These are phyloP conservation scores for Cyclotella kingstonii DNA, from an alignment of 108 stramenopile genomes.

Conservation along the genomic window DNA sequence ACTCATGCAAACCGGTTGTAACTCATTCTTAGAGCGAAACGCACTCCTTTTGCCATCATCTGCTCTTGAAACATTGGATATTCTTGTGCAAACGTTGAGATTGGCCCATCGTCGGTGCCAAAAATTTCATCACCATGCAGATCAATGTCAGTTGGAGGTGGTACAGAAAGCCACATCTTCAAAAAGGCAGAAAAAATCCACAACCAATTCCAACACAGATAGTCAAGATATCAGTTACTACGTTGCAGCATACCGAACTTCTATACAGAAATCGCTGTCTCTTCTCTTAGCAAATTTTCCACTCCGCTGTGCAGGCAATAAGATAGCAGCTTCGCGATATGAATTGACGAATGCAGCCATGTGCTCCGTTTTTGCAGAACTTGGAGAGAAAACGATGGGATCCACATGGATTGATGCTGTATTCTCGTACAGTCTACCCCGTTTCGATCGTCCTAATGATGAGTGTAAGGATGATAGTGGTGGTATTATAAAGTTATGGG, in stretches of 20 bases:
- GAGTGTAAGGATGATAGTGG: background rate
- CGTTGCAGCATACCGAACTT: slow-evolving; percentile 13
- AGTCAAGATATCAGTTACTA: slow-evolving; percentile 15
- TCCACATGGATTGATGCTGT: slow-evolving; percentile 32
- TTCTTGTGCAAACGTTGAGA: slow-evolving; percentile 21
- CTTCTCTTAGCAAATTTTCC: slow-evolving; percentile 38
- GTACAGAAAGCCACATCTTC: background rate
- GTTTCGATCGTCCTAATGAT: slow-evolving; percentile 9
- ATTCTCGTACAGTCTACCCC: slow-evolving; percentile 43
- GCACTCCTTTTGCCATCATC: slow-evolving; percentile 20
- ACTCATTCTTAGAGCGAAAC: slow-evolving; percentile 9
- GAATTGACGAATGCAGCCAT: slow-evolving; percentile 38
- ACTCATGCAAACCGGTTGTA: slow-evolving; percentile 26
- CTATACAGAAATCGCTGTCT: slow-evolving; percentile 12
- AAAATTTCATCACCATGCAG: background rate
- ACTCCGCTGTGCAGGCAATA: slow-evolving; percentile 15
- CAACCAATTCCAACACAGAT: slow-evolving; percentile 6
- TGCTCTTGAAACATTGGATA: slow-evolving; percentile 31
- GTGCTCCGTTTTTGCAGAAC: slow-evolving; percentile 42
- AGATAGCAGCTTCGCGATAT: slow-evolving; percentile 15
- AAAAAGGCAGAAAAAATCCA: slow-evolving; percentile 19
- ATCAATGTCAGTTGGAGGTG: background rate
- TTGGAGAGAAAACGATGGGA: slow-evolving; percentile 17
- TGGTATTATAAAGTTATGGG: background rate
- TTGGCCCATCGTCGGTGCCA: slow-evolving; percentile 17